Percentiles rank a stretch among this genome's conserved stretches.
Evolutionary conservation across 805 yeast species (phyloP).

Genomic region (Monosporozyma siamensis): DNA sequence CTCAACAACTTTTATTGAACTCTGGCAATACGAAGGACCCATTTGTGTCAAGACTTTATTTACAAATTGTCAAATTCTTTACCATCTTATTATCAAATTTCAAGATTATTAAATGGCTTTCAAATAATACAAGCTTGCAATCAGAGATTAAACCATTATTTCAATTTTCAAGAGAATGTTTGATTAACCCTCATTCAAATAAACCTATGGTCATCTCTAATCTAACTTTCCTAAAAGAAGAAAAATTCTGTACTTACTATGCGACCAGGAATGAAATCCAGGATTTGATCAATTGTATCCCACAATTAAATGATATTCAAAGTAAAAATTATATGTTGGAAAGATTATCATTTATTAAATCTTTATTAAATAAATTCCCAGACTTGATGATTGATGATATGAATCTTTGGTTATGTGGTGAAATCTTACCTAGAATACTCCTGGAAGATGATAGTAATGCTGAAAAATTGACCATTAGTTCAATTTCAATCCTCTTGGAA

Average conservation of each 20-base stretch:
- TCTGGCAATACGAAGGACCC: slow-evolving; percentile 18
- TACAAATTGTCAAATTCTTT: slow-evolving; percentile 25
- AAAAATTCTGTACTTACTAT: slow-evolving; percentile 17
- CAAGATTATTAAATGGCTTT: slow-evolving; percentile 14
- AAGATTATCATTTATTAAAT: slow-evolving; percentile 17
- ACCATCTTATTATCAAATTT: slow-evolving; percentile 18
- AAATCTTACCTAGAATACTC: slow-evolving; percentile 19
- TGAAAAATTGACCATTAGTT: slow-evolving; percentile 13
- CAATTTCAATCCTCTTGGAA: slow-evolving; percentile 18
- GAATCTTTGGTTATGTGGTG: slow-evolving; percentile 21
- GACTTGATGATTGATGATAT: slow-evolving; percentile 15
- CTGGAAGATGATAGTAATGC: slow-evolving; percentile 14
- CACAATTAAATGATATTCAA: slow-evolving; percentile 17
- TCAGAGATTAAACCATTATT: slow-evolving; percentile 13
- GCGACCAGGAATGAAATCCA: slow-evolving; percentile 10
- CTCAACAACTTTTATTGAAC: slow-evolving; percentile 13
- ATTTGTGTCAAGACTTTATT: slow-evolving; percentile 22
- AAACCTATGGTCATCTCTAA: slow-evolving; percentile 24
- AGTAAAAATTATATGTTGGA: slow-evolving; percentile 23
- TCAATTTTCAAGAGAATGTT: slow-evolving; percentile 11
- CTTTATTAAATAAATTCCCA: slow-evolving; percentile 18
- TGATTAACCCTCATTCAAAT: slow-evolving; percentile 18
- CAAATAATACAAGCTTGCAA: slow-evolving; percentile 8
- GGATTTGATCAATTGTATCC: slow-evolving; percentile 10
- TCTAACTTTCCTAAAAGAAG: slow-evolving; percentile 20